phyloP scores from a whole-genome alignment of 2,329 filamentous ascomycete species.

The Zasmidium citrigriseum region DNA sequence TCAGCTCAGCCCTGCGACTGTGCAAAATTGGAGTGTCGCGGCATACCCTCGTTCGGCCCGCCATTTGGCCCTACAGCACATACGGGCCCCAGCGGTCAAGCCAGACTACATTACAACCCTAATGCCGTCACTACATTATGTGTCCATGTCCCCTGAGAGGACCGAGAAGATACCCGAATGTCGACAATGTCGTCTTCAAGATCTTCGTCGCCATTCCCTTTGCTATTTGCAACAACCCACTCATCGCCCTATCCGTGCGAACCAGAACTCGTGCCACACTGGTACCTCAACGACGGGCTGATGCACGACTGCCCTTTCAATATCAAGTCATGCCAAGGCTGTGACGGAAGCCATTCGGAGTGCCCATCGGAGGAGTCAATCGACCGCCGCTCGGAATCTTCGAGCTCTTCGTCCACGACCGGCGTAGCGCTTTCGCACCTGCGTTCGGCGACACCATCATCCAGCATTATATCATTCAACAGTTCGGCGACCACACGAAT shows the following conservation, averaged over 20 bases:
- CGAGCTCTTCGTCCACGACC: neutral
- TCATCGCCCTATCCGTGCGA: neutral
- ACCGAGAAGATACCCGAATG: neutral
- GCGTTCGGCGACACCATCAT: neutral
- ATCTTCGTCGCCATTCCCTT: neutral
- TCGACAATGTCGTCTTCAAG: neutral
- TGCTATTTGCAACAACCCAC: neutral
- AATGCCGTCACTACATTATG: neutral
- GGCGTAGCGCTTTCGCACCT: neutral
- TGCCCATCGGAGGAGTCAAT: neutral
- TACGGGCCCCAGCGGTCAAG: neutral
- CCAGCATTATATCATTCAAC: constrained; percentile 3
- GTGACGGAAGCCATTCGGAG: neutral
- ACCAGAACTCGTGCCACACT: neutral
- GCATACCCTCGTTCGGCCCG: neutral
- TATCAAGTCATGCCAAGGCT: constrained; percentile 4
- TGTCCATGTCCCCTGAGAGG: neutral
- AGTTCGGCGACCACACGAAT: constrained; percentile 6
- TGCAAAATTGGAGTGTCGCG: neutral
- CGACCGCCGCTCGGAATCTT: neutral
- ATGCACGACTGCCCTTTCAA: constrained; percentile 9
- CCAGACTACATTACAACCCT: neutral
- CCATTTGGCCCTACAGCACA: neutral
- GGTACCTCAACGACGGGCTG: constrained; percentile 1
- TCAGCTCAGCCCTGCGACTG: neutral